Evolutionary conservation across 176 grass and related monocot species (phyloP), one percentile per base, ranked within the genome.

Genomic region (Alloteropsis semialata): DNA sequence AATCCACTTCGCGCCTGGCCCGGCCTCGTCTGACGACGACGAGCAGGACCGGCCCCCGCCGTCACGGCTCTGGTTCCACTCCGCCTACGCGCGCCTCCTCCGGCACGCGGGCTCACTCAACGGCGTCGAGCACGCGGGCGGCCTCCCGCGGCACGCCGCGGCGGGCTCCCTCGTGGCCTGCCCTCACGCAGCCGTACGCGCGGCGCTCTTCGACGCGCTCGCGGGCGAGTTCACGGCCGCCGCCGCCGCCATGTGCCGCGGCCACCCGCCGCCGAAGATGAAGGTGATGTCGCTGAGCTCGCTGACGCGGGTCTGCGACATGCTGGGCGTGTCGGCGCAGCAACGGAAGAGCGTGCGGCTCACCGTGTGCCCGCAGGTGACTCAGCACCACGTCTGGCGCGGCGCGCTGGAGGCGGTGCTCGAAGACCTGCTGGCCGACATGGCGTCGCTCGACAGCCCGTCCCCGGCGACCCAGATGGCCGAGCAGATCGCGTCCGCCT

Each of bases 381-480:
- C 92, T 68, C 94, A 92, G 73, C 92, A 97, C 68, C 88, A 85
- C 61, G 59, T 94, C 54, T 97, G 94, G 94, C 84, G 94, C 0
- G 90, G 77, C 80, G 83, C 92, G 57, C 90, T 97, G 42, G 85
- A 92, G 77, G 87, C 88, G 68, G 87, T 94, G 65, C 84, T 94
- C 60, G 70, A 69, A 50, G 90, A 94, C 79, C 79, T 94, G 21
- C 82, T 84, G 45, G 62, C 72, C 25, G 94, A 92, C 78, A 81
- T 94, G 45, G 75, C 48, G 37, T 81, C 72, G 1, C 81, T 88
- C 28, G 82, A 82, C 17, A 74, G 13, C 33, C 38, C 28, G 15
- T 89, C 85, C 12, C 65, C 28, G 5, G 81, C 89, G 41, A 56
- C 44, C 10, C 77, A 82, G 41, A 97, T 97, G 94, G 85, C 84